Evolutionary conservation across 2,329 filamentous ascomycete genomes (phyloP).

Genomic region (Ceratocystis alfenasii): DNA sequence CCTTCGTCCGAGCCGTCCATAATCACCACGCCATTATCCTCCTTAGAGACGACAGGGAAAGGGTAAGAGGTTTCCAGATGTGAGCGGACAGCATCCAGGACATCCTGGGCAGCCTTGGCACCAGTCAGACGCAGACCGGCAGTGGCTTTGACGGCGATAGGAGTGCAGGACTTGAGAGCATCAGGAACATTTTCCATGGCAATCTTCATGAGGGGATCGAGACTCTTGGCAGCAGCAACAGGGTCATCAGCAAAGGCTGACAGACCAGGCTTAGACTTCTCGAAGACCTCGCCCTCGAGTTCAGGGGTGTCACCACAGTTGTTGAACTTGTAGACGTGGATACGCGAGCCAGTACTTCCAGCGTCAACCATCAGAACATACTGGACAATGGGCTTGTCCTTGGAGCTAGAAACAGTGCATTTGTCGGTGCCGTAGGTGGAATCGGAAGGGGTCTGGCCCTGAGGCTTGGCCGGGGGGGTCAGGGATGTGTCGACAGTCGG

Average conservation of each 20-base stretch:
- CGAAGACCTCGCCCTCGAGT: slow-evolving; percentile 82
- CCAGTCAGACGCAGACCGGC: slow-evolving; percentile 85
- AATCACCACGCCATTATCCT: slow-evolving; percentile 79
- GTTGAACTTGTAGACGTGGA: slow-evolving; percentile 96
- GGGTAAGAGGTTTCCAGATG: slow-evolving; percentile 83
- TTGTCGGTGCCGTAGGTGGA: slow-evolving; percentile 54
- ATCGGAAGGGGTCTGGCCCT: slow-evolving; percentile 46
- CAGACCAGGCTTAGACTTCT: slow-evolving; percentile 81
- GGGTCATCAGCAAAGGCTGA: slow-evolving; percentile 82
- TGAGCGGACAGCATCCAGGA: slow-evolving; percentile 69
- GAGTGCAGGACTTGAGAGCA: slow-evolving; percentile 79
- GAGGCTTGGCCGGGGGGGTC: slow-evolving; percentile 16
- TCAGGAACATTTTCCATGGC: slow-evolving; percentile 78
- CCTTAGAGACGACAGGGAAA: slow-evolving; percentile 81
- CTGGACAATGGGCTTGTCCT: slow-evolving; percentile 86
- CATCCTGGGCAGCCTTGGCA: slow-evolving; percentile 64
- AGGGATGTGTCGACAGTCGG: slow-evolving; percentile 4
- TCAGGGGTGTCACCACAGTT: slow-evolving; percentile 92
- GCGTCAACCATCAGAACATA: slow-evolving; percentile 99
- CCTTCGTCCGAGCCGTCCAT: slow-evolving; percentile 98
- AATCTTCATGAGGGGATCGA: slow-evolving; percentile 77
- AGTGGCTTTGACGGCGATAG: slow-evolving; percentile 94
- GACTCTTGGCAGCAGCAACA: slow-evolving; percentile 73
- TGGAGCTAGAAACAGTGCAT: slow-evolving; percentile 73
- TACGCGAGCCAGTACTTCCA: slow-evolving; percentile 91